Evolutionary conservation across 2,329 filamentous ascomycete genomes (phyloP).

Genomic region (Fusarium sp.): DNA sequence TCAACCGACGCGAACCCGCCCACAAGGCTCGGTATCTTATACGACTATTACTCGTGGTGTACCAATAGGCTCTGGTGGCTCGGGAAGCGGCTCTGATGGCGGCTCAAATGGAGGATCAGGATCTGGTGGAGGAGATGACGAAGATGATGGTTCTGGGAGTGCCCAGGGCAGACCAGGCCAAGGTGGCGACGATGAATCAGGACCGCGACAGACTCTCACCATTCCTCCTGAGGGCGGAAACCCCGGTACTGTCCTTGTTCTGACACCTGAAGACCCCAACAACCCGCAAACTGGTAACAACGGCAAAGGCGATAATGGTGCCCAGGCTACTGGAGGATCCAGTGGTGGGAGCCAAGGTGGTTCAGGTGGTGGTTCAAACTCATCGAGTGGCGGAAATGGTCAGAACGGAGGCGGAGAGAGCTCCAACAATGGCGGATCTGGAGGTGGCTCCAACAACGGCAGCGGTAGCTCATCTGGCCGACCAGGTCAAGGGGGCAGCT

Average conservation of each 20-base stretch:
- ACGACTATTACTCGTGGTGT: slow-evolving; percentile 23
- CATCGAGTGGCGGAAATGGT: background rate
- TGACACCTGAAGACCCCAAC: background rate
- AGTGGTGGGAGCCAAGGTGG: background rate
- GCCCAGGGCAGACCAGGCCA: background rate
- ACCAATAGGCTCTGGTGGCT: background rate
- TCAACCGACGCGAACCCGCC: background rate
- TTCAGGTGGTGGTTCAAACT: background rate
- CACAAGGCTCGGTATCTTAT: slow-evolving; percentile 6
- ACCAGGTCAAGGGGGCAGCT: background rate
- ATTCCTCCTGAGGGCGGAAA: slow-evolving; percentile 24
- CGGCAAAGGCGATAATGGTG: background rate
- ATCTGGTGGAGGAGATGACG: background rate
- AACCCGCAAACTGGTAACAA: background rate
- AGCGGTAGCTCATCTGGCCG: background rate
- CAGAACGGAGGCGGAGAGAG: background rate
- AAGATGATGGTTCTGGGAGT: background rate
- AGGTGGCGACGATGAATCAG: background rate
- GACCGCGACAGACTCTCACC: slow-evolving; percentile 10
- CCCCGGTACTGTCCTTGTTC: slow-evolving; percentile 22
- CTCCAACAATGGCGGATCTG: background rate
- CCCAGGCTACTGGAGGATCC: background rate
- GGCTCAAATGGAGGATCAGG: background rate
- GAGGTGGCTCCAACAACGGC: background rate
- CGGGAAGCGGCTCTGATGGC: background rate